These are phyloP conservation scores for Saccharomycopsis oosterbeekiorum DNA, from an alignment of 805 yeast species.

Conservation along the genomic window DNA sequence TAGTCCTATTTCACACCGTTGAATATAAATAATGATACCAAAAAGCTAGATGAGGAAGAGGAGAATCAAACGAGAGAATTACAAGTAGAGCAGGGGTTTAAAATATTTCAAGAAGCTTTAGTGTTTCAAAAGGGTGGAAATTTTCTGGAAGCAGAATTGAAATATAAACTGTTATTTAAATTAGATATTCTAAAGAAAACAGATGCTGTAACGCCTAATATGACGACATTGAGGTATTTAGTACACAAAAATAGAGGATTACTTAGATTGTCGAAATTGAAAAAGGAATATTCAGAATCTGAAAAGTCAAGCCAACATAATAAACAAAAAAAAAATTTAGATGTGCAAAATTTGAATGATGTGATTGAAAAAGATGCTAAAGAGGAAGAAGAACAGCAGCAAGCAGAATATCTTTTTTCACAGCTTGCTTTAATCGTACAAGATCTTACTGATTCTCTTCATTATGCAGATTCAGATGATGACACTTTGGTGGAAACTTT, in stretches of 20 bases:
- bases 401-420: constrained; percentile 24
- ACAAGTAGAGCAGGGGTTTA: constrained; percentile 79
- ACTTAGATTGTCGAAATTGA: constrained; percentile 40
- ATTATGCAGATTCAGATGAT: constrained; percentile 57
- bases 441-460: constrained; percentile 55
- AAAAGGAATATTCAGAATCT: constrained; percentile 16
- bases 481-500: constrained; percentile 40
- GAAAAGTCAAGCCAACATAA: constrained; percentile 17
- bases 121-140: constrained; percentile 42
- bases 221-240: constrained; percentile 65
- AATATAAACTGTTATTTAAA: constrained; percentile 54
- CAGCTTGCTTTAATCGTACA: constrained; percentile 31
- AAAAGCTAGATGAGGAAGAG: constrained; percentile 14
- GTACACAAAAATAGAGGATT: constrained; percentile 77
- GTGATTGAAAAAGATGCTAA: constrained; percentile 13
- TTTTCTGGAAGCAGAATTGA: constrained; percentile 38
- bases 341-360: background rate
- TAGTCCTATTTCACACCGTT: constrained; percentile 17
- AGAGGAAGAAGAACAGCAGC: constrained; percentile 24
- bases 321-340: background rate
- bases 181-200: constrained; percentile 52
- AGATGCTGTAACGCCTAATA: constrained; percentile 45
- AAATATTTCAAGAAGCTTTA: constrained; percentile 63
- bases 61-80: constrained; percentile 89
- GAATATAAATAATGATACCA: constrained; percentile 8